Base-by-base conservation (phyloP, 192 early-diverging fungal species). In the Rhizoclosmatium globosum region DNA sequence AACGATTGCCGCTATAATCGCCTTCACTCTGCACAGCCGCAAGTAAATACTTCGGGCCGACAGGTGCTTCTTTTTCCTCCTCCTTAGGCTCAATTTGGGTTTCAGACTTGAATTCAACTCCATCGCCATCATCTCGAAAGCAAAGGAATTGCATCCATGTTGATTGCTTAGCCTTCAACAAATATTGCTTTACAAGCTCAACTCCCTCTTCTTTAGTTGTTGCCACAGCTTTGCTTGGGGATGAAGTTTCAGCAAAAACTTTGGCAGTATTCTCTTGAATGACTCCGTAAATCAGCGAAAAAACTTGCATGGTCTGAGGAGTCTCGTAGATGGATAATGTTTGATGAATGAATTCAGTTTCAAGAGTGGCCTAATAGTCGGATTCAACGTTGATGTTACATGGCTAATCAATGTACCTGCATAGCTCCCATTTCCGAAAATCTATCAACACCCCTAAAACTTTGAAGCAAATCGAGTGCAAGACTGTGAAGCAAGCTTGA, bases 381-480 rank as follows among this genome's bases (percentile, higher is more conserved):
- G 31, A 31, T 31, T 31, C 31, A 31, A 31, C 31, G 31, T 31
- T 31, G 43, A 9, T 68, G 39, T 45, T 47, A 65, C 21, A n/a
- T 48, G 58, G 3, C 15, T 21, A 43, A n/a, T 31, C 31, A 31
- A 31, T 31, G 31, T 81, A 90, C 90, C 87, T 97, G 97, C 58
- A 98, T 81, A 92, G 96, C 95, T 6, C 97, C 97, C 44, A 93
- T 94, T 75, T 91, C 92, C 73, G 95, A 95, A 82, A 96, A 99
- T 64, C 87, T 76, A 70, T 96, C 95, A 6, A 98, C 89, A 58
- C 89, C 79, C 44, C 94, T 89, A 68, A 96, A 94, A 70, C 89
- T 85, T 58, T 91, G 89, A 21, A 98, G 85, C 78, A 97, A 85
- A 74, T 96, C 93, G 67, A 92, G 90, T 3, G 92, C 92, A 82